phyloP scores from a whole-genome alignment of 116 monocot species.

The Trichopus zeylanicus region DNA sequence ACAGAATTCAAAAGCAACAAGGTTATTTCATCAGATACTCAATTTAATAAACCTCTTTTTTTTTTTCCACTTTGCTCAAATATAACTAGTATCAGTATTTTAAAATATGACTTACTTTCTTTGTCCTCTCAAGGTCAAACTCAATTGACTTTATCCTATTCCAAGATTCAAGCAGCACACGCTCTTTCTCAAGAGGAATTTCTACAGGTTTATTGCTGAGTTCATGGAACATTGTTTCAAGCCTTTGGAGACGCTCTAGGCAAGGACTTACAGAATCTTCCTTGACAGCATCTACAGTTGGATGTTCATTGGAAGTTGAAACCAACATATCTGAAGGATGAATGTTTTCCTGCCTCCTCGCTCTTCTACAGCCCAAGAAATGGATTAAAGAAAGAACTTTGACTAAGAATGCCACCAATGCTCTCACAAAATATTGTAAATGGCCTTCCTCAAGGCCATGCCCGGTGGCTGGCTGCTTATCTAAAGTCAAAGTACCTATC shows the following conservation, averaged over 20 bases:
- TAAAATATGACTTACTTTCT: conserved; percentile 44
- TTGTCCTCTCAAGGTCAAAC: conserved; percentile 84
- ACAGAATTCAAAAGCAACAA: too few relatives aligned
- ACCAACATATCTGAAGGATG: conserved; percentile 15
- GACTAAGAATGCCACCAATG: conserved; percentile 42
- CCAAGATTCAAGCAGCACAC: conserved; percentile 71
- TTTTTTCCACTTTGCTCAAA: not conserved
- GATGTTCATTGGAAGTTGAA: conserved; percentile 9
- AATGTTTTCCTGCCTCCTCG: conserved; percentile 21
- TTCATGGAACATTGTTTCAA: conserved; percentile 54
- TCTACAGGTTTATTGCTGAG: conserved; percentile 47
- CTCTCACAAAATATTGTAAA: conserved; percentile 26
- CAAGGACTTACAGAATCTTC: conserved; percentile 47
- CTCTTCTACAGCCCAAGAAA: conserved; percentile 17
- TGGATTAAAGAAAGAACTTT: conserved; percentile 49
- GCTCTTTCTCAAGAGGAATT: conserved; percentile 84
- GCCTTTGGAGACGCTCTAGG: conserved; percentile 65
- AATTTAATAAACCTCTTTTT: too few relatives aligned
- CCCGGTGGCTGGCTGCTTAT: conserved; percentile 2
- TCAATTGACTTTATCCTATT: conserved; percentile 78
- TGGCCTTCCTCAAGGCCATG: conserved; percentile 18
- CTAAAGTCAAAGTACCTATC: conserved; percentile 13
- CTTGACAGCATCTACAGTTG: conserved; percentile 13
- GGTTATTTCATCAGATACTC: too few relatives aligned
- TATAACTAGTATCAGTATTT: not conserved